Base-by-base conservation (phyloP, 805 yeast genomes). In the Lipomyces kockii region DNA sequence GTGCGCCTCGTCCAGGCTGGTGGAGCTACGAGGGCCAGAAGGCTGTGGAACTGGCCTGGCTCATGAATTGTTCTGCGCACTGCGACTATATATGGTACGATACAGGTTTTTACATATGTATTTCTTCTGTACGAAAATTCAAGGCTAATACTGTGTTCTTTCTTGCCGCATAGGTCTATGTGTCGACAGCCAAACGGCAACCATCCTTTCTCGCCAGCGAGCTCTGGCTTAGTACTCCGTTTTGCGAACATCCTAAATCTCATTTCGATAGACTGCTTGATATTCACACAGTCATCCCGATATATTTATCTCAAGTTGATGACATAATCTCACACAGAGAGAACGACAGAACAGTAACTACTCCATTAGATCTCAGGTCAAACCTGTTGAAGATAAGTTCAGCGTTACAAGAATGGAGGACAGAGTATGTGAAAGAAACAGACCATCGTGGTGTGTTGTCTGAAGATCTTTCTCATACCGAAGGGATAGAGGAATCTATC, bases 71-170 rank as follows among this genome's bases (percentile, higher is more conserved):
- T 51, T 51, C 55, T 22, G 55, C 29, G 55, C 55, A 3, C 29
- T 51, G 55, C 55, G 55, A 51, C 55, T 51, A 51, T 51, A 51
- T 51, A 51, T 51, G 55, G 55, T 51, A 27, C 14, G 55, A 51
- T 51, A 5, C 14, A 51, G 2, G 29, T 51, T 20, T 51, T 11
- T 20, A n/a, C n/a, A n/a, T n/a, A n/a, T n/a, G n/a, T 17, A 17
- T 51, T 7, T 20, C 6, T 22, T 1, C n/a, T 51, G 7, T 22
- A 6, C 55, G 55, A 32, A 51, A 20, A 8, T 51, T 51, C 1
- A 3, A 51, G 29, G 55, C 55, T 51, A 22, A 51, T 51, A 51
- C 27, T 51, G 27, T 22, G 29, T 22, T 32, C 55, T 17, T 51
- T 12, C 32, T 8, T 20, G 55, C 55, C 29, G 7, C 27, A 51